phyloP scores from a whole-genome alignment of 2,329 filamentous ascomycete species.

The Aspergillus unguis region DNA sequence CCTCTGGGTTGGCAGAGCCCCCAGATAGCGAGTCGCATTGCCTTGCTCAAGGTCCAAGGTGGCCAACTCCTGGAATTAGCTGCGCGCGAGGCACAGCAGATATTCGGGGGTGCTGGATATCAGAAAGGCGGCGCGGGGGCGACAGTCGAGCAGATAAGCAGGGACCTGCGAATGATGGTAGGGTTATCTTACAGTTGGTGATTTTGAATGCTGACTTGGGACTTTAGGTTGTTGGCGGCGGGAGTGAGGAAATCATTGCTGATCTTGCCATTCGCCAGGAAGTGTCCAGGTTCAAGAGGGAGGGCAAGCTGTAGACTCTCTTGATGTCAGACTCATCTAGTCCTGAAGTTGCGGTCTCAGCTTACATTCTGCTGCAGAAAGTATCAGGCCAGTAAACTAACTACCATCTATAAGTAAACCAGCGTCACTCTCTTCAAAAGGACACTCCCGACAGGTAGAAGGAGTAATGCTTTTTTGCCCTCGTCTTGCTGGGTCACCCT shows the following conservation, averaged over 20 bases:
- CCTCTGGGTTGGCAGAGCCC: too few relatives aligned
- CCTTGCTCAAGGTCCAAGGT: slow-evolving; percentile 2
- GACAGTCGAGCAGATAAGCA: slow-evolving; percentile 4
- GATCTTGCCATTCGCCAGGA: slow-evolving; percentile 5
- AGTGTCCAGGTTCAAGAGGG: neutral
- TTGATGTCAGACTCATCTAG: too few relatives aligned
- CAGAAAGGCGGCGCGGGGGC: slow-evolving; percentile 1
- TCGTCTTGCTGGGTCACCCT: too few relatives aligned
- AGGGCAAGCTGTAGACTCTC: neutral
- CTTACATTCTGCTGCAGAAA: too few relatives aligned
- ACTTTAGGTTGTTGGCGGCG: neutral
- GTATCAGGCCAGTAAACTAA: too few relatives aligned
- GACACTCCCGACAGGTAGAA: slow-evolving; percentile 24
- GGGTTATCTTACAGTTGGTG: too few relatives aligned
- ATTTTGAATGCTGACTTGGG: neutral
- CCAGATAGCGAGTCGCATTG: neutral
- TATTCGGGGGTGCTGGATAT: slow-evolving; percentile 6
- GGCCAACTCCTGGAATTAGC: slow-evolving; percentile 4
- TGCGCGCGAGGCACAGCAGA: slow-evolving; percentile 6
- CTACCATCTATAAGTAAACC: too few relatives aligned
- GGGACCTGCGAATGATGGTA: neutral
- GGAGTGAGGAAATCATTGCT: slow-evolving; percentile 5
- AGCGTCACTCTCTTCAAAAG: slow-evolving; percentile 42
- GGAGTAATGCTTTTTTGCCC: too few relatives aligned
- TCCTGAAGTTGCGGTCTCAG: too few relatives aligned